Evolutionary conservation across 2,329 filamentous ascomycete species (phyloP), one percentile per base, ranked within the genome.

Genomic region (Sphaerulina musiva): DNA sequence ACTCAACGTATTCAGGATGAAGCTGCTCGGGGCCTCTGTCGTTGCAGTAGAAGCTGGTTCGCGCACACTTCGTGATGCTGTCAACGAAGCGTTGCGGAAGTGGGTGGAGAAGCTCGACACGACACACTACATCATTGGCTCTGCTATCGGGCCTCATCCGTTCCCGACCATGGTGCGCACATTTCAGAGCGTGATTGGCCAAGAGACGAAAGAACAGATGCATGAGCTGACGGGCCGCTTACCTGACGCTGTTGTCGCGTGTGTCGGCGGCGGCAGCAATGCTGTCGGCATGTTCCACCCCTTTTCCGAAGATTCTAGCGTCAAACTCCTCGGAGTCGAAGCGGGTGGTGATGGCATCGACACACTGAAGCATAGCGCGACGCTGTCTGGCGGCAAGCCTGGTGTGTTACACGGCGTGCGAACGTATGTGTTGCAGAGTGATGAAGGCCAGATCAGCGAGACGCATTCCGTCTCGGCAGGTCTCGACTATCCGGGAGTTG

Each of bases 251-350:
- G 91, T 98, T 20, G 89, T 98, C 12, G 93, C 93, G 8, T 98
- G 93, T 67, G 93, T 98, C 10, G 93, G 93, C 53, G 93, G 93
- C 62, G 93, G 93, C 55, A 91, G 85, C 70, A 98, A 98, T 70
- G 93, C 93, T 2, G 85, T 87, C 3, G 93, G 93, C 74, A 98
- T 97, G 91, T 98, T 98, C 77, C 95, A 92, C 73, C 93, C 93
- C 49, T 98, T 98, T 75, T 80, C 86, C 59, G 83, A 89, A 41
- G 92, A 98, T 66, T 80, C 80, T 0, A 84, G 79, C 57, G 93
- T 98, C 57, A 90, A 91, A 74, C 78, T 97, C 8, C 78, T 97
- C 10, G 93, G 93, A 61, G 91, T 98, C 2, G 93, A 98, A 76
- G 93, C 93, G 10, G 93, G 89, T 39, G 93, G 93, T 58, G 93